Evolutionary conservation across 2,329 filamentous ascomycete genomes (phyloP).

Genomic region (Elsinoe arachidis): DNA sequence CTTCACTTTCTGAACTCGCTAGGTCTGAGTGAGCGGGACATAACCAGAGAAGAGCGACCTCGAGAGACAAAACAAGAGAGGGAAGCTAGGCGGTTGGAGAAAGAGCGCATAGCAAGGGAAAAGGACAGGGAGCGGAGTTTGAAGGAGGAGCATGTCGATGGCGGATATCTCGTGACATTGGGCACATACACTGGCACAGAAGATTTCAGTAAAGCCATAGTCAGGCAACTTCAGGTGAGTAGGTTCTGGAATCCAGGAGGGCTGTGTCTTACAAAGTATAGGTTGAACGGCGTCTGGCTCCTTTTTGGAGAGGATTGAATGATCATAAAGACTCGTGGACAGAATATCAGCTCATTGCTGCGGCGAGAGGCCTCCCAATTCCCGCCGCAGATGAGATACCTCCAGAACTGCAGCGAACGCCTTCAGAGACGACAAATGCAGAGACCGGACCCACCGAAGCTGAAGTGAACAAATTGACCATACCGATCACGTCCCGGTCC

Average conservation of each 20-base stretch:
- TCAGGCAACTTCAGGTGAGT: conserved; percentile 80
- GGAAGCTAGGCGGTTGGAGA: conserved; percentile 76
- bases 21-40: conserved; percentile 42
- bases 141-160: conserved; percentile 85
- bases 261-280: conserved; percentile 31
- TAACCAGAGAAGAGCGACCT: conserved; percentile 46
- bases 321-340: conserved; percentile 86
- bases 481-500: conserved; percentile 69
- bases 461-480: conserved; percentile 62
- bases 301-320: conserved; percentile 90
- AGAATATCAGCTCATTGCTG: conserved; percentile 89
- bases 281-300: conserved; percentile 87
- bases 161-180: conserved; percentile 86
- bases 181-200: conserved; percentile 87
- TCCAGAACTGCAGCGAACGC: conserved; percentile 51
- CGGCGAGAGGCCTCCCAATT: conserved; percentile 72
- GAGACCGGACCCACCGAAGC: conserved; percentile 46
- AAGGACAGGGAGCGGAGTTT: conserved; percentile 88
- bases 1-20: conserved; percentile 48
- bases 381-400: conserved; percentile 78
- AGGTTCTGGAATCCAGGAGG: not conserved
- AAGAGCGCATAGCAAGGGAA: conserved; percentile 63
- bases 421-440: conserved; percentile 18
- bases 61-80: conserved; percentile 86
- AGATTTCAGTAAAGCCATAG: conserved; percentile 82